These are phyloP conservation scores for Coprinellus micaceus DNA, from an alignment of 768 basidiomycete genomes.

Conservation along the genomic window DNA sequence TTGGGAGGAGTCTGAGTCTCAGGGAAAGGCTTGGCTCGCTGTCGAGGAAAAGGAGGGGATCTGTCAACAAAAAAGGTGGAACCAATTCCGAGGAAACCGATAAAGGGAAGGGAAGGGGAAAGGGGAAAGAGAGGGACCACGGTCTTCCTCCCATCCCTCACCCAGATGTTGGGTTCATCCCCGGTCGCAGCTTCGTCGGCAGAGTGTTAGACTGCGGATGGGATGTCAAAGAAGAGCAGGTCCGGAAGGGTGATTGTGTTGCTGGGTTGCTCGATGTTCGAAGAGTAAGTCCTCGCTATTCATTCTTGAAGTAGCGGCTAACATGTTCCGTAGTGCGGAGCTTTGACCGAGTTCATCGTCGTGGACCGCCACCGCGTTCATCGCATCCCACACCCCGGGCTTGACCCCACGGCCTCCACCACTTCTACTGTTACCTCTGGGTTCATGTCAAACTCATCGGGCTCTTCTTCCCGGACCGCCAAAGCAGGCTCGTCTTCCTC, in stretches of 20 bases:
- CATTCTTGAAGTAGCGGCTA: conserved; percentile 9
- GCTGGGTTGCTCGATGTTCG: conserved; percentile 73
- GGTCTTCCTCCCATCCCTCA: conserved; percentile 14
- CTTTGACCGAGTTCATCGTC: conserved; percentile 84
- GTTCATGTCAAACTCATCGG: conserved; percentile 21
- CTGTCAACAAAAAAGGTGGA: conserved; percentile 2
- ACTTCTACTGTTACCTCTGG: conserved; percentile 10
- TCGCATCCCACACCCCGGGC: conserved; percentile 60
- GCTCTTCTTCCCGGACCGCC: conserved; percentile 1
- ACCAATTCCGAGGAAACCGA: not conserved
- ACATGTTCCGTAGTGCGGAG: conserved; percentile 59
- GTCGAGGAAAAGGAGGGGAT: conserved; percentile 4
- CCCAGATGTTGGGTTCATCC: conserved; percentile 69
- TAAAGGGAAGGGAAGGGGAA: conserved; percentile 6
- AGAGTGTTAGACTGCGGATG: conserved; percentile 79
- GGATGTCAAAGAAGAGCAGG: conserved; percentile 65
- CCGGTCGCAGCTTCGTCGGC: conserved; percentile 85
- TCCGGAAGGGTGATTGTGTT: conserved; percentile 82
- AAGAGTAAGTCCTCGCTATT: conserved; percentile 54
- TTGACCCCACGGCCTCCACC: conserved; percentile 10
- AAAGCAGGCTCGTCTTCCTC: conserved; percentile 10
- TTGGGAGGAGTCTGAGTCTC: conserved; percentile 17
- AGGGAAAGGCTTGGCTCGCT: conserved; percentile 11
- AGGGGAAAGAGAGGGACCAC: conserved; percentile 13
- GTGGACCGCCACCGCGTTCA: conserved; percentile 76